phyloP scores from a whole-genome alignment of 139 green algal species.

The Medakamo hakoo region DNA sequence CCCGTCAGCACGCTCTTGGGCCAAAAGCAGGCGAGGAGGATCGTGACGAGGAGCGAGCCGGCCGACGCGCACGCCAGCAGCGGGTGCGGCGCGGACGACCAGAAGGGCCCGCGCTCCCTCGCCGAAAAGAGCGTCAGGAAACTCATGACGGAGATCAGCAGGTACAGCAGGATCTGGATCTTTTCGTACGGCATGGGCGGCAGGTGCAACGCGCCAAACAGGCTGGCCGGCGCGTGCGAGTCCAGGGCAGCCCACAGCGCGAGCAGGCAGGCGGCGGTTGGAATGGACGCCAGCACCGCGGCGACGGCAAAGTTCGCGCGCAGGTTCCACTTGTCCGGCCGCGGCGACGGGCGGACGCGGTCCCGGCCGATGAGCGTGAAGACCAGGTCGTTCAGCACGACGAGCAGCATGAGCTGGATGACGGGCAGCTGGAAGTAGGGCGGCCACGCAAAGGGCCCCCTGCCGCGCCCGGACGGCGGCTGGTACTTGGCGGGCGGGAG shows the following conservation, averaged over 20 bases:
- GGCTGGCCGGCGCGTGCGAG: slow-evolving; percentile 4
- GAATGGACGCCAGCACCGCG: slow-evolving; percentile 43
- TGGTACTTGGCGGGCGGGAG: slow-evolving; percentile 10
- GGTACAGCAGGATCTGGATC: slow-evolving; percentile 61
- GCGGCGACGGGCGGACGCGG: slow-evolving; percentile 41
- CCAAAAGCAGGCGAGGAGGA: slow-evolving; percentile 48
- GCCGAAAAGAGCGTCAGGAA: slow-evolving; percentile 74
- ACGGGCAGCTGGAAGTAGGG: slow-evolving; percentile 48
- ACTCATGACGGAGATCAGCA: slow-evolving; percentile 66
- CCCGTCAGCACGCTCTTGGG: slow-evolving; percentile 26
- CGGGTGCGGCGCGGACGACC: slow-evolving; percentile 17
- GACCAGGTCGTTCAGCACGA: slow-evolving; percentile 62
- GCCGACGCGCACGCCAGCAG: slow-evolving; percentile 22
- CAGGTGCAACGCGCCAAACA: neutral
- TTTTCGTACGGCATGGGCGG: slow-evolving; percentile 28
- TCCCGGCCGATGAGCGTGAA: slow-evolving; percentile 72
- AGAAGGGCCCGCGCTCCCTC: slow-evolving; percentile 48
- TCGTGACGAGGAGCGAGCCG: slow-evolving; percentile 42
- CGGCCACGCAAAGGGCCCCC: neutral
- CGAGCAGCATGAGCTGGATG: slow-evolving; percentile 71
- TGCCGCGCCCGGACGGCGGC: neutral
- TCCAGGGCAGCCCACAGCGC: slow-evolving; percentile 51
- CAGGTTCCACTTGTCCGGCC: slow-evolving; percentile 62
- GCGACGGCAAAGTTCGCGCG: slow-evolving; percentile 44
- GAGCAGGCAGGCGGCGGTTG: slow-evolving; percentile 56